Conservation (phyloP, 2,329 filamentous ascomycete genomes). For the Incumbomyces delicatus region DNA sequence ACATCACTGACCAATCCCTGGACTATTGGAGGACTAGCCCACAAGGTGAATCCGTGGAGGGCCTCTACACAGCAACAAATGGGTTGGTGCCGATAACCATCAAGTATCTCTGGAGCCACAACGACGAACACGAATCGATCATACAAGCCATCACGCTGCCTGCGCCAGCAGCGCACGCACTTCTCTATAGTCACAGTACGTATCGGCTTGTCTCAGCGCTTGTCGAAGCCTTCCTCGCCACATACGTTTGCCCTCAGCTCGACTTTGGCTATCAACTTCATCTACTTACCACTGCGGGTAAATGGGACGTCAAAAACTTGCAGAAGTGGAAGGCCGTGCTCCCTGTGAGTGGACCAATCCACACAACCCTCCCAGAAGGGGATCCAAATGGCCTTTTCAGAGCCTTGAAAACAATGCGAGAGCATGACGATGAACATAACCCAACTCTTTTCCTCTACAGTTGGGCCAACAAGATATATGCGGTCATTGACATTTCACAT, state of each 20-base stretch:
- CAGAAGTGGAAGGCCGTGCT: conserved; percentile 76
- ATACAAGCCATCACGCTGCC: conserved; percentile 64
- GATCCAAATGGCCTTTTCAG: conserved; percentile 58
- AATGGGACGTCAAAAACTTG: conserved; percentile 97
- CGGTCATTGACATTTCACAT: conserved; percentile 84
- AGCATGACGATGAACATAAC: conserved; percentile 75
- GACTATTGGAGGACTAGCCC: neutral
- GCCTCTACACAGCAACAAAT: conserved; percentile 36
- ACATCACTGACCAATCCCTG: conserved; percentile 3
- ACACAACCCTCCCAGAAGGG: neutral
- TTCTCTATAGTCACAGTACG: conserved; percentile 69
- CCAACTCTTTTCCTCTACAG: conserved; percentile 60
- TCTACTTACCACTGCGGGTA: conserved; percentile 77
- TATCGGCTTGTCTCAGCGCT: conserved; percentile 70
- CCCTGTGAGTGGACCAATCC: conserved; percentile 67
- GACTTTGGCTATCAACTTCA: conserved; percentile 85
- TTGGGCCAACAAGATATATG: conserved; percentile 59
- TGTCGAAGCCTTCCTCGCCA: conserved; percentile 69
- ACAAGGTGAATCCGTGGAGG: conserved; percentile 15
- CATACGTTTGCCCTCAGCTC: conserved; percentile 65
- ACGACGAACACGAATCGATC: conserved; percentile 29
- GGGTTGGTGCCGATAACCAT: conserved; percentile 31
- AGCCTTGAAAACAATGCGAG: conserved; percentile 85
- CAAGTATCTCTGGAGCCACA: conserved; percentile 7
- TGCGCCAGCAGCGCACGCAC: conserved; percentile 67